Base-by-base conservation (phyloP, 1,139 yeast genomes). In the Hansenula lynferdii region DNA sequence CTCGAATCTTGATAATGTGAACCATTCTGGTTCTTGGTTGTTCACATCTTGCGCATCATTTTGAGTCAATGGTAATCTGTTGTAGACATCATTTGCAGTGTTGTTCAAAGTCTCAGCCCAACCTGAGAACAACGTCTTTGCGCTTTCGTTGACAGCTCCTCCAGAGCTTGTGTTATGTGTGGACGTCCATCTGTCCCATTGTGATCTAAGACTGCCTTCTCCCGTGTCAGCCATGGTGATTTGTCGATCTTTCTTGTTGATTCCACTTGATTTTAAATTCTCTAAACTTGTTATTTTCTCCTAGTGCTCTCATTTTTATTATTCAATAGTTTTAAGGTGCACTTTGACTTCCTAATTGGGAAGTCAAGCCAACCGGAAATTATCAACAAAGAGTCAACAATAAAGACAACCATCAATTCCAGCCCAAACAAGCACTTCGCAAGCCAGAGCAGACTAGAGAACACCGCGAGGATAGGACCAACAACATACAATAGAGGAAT, bases 1-100 rank as follows among this genome's bases (percentile, higher is more conserved):
- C 56, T 92, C 98, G 56, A 92, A 75, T 42, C 95, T 67, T 8
- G 92, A 76, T 41, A 90, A 45, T 15, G 63, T 62, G 49, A 75
- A 75, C 80, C 81, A 75, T 8, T 67, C 53, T 1, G 81, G 87
- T 52, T 80, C 86, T 42, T 72, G 73, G 5, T 56, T 48, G 3
- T 56, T 49, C 10, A 63, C 62, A 12, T 61, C 54, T n/a, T 62
- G 67, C 7, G 70, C 49, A 37, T 74, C 82, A 33, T 67, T 72
- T 36, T 70, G 75, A 6, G 75, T 65, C 30, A 73, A 46, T 1
- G 85, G 85, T 29, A 79, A 57, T 36, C 77, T 62, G 38, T 69
- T 65, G 53, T 73, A 74, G 16, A 73, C 69, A 37, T 67, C 70
- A 31, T 65, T 69, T 8, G 69, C 66, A 20, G 64, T 54, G 49